Evolutionary conservation across 495 filamentous ascomycete species (phyloP), one percentile per base, ranked within the genome.

Genomic region (Xylaria bambusicola): DNA sequence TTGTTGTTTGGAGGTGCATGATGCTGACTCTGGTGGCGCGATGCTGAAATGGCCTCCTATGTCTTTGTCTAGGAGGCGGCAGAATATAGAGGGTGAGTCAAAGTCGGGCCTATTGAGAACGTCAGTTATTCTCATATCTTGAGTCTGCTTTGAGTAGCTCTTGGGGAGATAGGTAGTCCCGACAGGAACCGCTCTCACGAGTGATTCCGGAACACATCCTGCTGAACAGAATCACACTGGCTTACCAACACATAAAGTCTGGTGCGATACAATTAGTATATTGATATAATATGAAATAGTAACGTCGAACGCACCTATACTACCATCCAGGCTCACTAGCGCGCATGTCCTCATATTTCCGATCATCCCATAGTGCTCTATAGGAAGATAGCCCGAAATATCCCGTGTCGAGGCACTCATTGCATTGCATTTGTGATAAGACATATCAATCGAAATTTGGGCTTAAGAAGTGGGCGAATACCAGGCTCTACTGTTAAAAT

Each of bases 281-380:
- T n/a, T n/a, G n/a, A n/a, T n/a, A n/a, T n/a, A n/a, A n/a, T n/a
- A n/a, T n/a, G n/a, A n/a, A n/a, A n/a, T n/a, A n/a, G n/a, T n/a
- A n/a, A n/a, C n/a, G 17, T 5, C 33, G 41, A 24, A 70, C 67
- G 64, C 62, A 89, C 67, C 67, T 62, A 89, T 66, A 62, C 84
- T 86, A 13, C 88, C 87, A 60, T 85, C 84, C 66, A 88, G 86
- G 67, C 84, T 86, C 31, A 89, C 80, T 26, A 91, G 74, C 21
- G 88, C 87, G 73, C 85, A 88, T n/a, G 88, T 90, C 64, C 84
- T 79, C 87, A 90, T 89, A 66, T 90, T 89, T 13, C 88, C 87
- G 66, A 90, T 88, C 60, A 91, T 74, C 29, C 88, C 88, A 77
- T 91, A 91, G 66, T 89, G 80, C 65, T 89, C 88, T 58, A 91